Conservation (phyloP, 768 basidiomycete species). For the Pleurotus salmoneostramineus region DNA sequence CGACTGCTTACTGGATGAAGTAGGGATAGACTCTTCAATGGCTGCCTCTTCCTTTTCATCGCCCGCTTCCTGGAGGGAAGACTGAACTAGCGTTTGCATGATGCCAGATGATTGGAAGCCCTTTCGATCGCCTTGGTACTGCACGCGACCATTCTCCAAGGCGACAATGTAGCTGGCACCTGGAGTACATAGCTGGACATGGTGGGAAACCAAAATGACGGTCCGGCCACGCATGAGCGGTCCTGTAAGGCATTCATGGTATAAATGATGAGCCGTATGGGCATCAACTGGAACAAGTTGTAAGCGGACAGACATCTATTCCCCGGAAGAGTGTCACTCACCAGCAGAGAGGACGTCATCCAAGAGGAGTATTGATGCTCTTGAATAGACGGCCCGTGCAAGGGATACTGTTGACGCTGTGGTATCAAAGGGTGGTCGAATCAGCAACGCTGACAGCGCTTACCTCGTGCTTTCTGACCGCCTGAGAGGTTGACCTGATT, state of each 20-base stretch:
- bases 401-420: conserved; percentile 45
- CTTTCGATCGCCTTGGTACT: conserved; percentile 65
- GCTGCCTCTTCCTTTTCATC: conserved; percentile 42
- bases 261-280: conserved; percentile 89
- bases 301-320: neutral
- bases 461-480: conserved; percentile 67
- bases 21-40: conserved; percentile 23
- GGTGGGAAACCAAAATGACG: conserved; percentile 91
- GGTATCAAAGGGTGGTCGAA: conserved; percentile 35
- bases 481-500: conserved; percentile 48
- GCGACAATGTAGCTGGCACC: conserved; percentile 81
- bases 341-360: conserved; percentile 75
- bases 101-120: conserved; percentile 66
- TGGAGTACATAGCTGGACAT: conserved; percentile 83
- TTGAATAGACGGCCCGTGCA: conserved; percentile 86
- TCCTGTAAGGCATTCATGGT: conserved; percentile 78
- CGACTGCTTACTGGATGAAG: conserved; percentile 27
- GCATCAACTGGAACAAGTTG: conserved; percentile 65
- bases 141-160: conserved; percentile 76
- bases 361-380: conserved; percentile 75
- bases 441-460: conserved; percentile 27
- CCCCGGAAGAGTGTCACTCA: conserved; percentile 14
- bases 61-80: conserved; percentile 26
- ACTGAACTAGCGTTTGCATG: conserved; percentile 63
- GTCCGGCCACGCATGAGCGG: conserved; percentile 80